phyloP scores from a whole-genome alignment of 2,329 filamentous ascomycete species.

The Knoxdaviesia capensis region DNA sequence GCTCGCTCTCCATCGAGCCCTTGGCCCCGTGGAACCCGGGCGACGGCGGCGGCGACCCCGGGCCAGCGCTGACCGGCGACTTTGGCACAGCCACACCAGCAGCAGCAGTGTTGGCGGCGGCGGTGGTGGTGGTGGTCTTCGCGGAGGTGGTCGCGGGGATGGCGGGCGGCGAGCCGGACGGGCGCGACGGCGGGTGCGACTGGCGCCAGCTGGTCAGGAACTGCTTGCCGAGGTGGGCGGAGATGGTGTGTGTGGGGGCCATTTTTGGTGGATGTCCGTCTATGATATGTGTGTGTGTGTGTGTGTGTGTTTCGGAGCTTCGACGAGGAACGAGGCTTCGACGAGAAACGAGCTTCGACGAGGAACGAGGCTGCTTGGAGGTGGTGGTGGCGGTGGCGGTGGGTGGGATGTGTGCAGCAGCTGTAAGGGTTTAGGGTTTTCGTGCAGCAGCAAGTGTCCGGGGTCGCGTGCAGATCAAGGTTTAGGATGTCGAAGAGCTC shows the following conservation, averaged over 20 bases:
- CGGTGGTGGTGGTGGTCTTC: constrained; percentile 1
- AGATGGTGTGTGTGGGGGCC: constrained; percentile 41
- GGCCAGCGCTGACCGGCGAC: too few species aligned
- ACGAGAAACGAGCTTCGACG: neutral
- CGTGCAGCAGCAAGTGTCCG: too few species aligned
- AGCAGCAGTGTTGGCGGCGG: neutral
- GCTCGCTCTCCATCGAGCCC: too few species aligned
- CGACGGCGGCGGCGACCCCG: too few species aligned
- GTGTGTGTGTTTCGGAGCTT: neutral
- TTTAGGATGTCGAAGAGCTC: too few species aligned
- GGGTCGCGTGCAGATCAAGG: too few species aligned
- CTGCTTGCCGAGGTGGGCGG: constrained; percentile 38
- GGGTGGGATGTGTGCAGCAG: too few species aligned
- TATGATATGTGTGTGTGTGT: neutral
- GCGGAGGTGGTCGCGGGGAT: constrained; percentile 5
- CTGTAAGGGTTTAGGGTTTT: too few species aligned
- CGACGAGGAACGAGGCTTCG: too few species aligned
- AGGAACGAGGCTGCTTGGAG: too few species aligned
- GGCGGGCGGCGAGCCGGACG: constrained; percentile 12
- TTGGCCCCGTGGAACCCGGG: too few species aligned
- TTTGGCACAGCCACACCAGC: neutral
- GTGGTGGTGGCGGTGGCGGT: too few species aligned
- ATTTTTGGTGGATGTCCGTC: constrained; percentile 14
- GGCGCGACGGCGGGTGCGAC: constrained; percentile 16
- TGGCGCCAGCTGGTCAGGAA: constrained; percentile 39